A percentile compares a stretch with the other conserved stretches of the same genome.
Evolutionary conservation across 768 basidiomycete species (phyloP).

Genomic region (Termitomyces sp.): DNA sequence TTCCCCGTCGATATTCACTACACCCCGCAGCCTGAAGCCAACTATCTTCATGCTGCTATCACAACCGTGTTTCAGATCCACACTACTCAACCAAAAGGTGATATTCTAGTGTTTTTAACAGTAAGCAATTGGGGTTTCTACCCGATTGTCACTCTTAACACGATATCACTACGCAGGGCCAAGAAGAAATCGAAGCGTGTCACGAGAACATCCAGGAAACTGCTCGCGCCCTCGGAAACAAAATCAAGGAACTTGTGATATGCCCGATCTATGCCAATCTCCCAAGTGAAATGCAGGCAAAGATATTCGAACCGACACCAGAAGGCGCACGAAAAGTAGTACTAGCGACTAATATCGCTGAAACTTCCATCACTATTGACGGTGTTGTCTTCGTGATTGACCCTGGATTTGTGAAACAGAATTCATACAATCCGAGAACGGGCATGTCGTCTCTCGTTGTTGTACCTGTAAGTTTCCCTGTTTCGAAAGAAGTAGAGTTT

Average conservation of each 20-base stretch:
- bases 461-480: slow-evolving; percentile 71
- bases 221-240: slow-evolving; percentile 90
- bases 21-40: slow-evolving; percentile 98
- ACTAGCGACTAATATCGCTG: slow-evolving; percentile 98
- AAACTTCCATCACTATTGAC: slow-evolving; percentile 98
- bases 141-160: background rate
- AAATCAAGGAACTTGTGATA: slow-evolving; percentile 89
- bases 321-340: slow-evolving; percentile 97
- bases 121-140: slow-evolving; percentile 35
- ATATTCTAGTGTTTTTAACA: slow-evolving; percentile 96
- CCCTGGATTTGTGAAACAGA: slow-evolving; percentile 99
- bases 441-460: slow-evolving; percentile 98
- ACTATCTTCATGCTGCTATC: slow-evolving; percentile 97
- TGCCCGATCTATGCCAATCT: slow-evolving; percentile 99
- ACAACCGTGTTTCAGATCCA: slow-evolving; percentile 99
- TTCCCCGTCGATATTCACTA: slow-evolving; percentile 99
- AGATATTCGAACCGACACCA: slow-evolving; percentile 99
- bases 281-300: slow-evolving; percentile 99
- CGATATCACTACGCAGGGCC: slow-evolving; percentile 54
- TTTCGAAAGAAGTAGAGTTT: background rate
- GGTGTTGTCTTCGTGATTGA: slow-evolving; percentile 99
- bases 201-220: slow-evolving; percentile 97
- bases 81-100: slow-evolving; percentile 96
- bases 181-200: slow-evolving; percentile 98
- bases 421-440: slow-evolving; percentile 96